Base-by-base conservation (phyloP, 257 asterid species). In the Solanum okadae region DNA sequence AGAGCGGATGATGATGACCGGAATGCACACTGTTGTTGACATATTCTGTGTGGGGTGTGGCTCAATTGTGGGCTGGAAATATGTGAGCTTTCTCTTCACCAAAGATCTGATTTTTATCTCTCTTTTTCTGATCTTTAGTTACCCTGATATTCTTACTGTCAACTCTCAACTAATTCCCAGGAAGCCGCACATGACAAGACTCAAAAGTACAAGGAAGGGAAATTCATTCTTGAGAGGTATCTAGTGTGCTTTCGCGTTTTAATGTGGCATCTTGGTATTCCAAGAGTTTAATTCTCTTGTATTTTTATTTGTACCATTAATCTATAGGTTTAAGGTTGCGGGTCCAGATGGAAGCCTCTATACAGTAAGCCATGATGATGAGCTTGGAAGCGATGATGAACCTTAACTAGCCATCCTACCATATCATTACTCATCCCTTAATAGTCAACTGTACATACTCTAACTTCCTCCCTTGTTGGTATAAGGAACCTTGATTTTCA, bases 51-150 rank as follows among this genome's bases (percentile, higher is more conserved):
- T 94, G 70, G 95, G 94, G 15, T 96, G 99, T 90, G 97, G 98
- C 87, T 91, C 98, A 18, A 88, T 93, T 86, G 93, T 94, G 87
- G 99, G 99, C 35, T 96, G 99, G 99, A 95, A 94, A 95, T 96
- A 96, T 82, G 98, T 96, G 85, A 92, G 95, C 40, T 56, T 82
- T 82, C 70, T 52, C 11, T 16, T 12, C 83, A 38, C 22, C 22
- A 38, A 71, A 46, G 72, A 8, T n/a, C 52, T 27, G 22, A 56
- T 52, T 85, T 81, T 85, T 10, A 23, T 8, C 61, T 87, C n/a
- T 87, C 11, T 65, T 35, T 33, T 85, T 68, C 18, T 22, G 63
- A 61, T 86, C 67, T 65, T 11, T 44, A 38, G 25, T 89, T 59
- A 84, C 88, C 35, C 83, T 27, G 67, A 33, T 33, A 25, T 52